Evolutionary conservation across 2,329 filamentous ascomycete species (phyloP).

Genomic region (Westerdykella aurantiaca): DNA sequence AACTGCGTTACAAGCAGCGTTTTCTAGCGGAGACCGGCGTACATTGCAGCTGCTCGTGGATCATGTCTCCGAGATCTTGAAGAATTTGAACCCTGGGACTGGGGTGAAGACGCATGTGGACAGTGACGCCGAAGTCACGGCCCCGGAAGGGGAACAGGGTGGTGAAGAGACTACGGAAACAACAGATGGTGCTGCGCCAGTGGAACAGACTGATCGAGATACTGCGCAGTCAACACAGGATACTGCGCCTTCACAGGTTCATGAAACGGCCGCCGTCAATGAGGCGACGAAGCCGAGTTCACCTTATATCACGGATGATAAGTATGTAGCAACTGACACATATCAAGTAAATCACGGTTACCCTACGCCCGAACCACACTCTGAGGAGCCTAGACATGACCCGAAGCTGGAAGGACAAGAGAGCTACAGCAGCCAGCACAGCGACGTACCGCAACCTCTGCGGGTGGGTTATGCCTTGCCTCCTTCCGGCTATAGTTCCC

Average conservation of each 20-base stretch:
- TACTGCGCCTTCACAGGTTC: background rate
- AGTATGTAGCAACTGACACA: background rate
- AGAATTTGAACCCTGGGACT: too few species aligned
- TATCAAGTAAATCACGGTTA: background rate
- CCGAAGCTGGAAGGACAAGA: background rate
- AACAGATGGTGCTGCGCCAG: background rate
- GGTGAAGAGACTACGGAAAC: background rate
- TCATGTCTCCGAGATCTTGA: background rate
- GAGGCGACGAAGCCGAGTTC: background rate
- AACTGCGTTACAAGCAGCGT: slow-evolving; percentile 1
- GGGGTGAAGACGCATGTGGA: too few species aligned
- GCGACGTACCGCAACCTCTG: background rate
- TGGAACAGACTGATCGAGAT: background rate
- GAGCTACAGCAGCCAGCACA: slow-evolving; percentile 1
- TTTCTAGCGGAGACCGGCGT: background rate
- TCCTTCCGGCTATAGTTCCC: too few species aligned
- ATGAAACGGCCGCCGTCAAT: background rate
- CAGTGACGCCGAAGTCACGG: too few species aligned
- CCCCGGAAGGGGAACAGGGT: background rate
- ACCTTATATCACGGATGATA: background rate
- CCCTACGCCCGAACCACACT: background rate
- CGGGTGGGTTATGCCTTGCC: too few species aligned
- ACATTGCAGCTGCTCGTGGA: background rate
- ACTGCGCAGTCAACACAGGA: background rate
- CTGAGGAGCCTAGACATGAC: background rate